These are phyloP conservation scores for Mycena sp. DNA, from an alignment of 1,284 basidiomycete species.

Conservation along the genomic window DNA sequence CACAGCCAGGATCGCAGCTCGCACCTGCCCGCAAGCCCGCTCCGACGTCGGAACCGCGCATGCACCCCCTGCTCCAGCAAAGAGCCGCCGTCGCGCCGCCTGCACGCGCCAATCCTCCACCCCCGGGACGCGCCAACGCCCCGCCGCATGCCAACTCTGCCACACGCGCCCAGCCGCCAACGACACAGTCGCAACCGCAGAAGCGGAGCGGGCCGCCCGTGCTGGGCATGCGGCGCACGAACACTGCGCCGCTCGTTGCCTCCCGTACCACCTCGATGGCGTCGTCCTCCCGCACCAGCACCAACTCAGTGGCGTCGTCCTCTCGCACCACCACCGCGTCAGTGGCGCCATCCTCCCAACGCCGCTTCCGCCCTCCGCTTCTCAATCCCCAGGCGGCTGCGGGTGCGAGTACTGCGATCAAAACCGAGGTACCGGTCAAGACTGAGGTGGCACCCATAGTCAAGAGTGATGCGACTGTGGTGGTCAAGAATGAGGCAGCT, in stretches of 20 bases:
- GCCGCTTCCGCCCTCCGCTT: constrained; percentile 16
- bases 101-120: neutral
- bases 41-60: neutral
- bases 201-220: constrained; percentile 21
- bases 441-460: neutral
- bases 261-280: neutral
- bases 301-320: neutral
- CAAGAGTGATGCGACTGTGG: too few relatives aligned
- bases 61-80: constrained; percentile 18
- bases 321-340: constrained; percentile 3
- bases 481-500: neutral
- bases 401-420: neutral
- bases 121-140: neutral
- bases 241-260: constrained; percentile 14
- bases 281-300: neutral
- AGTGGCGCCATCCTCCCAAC: too few relatives aligned
- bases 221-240: constrained; percentile 26
- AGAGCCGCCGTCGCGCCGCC: neutral
- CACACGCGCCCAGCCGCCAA: neutral
- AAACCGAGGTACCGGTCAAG: neutral
- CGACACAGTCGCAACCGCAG: constrained; percentile 16
- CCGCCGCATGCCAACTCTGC: neutral
- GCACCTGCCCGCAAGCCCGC: neutral
- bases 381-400: neutral
- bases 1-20: neutral